Conservation (phyloP, 179 eudicot species). For the Heliamphora pulchella region DNA sequence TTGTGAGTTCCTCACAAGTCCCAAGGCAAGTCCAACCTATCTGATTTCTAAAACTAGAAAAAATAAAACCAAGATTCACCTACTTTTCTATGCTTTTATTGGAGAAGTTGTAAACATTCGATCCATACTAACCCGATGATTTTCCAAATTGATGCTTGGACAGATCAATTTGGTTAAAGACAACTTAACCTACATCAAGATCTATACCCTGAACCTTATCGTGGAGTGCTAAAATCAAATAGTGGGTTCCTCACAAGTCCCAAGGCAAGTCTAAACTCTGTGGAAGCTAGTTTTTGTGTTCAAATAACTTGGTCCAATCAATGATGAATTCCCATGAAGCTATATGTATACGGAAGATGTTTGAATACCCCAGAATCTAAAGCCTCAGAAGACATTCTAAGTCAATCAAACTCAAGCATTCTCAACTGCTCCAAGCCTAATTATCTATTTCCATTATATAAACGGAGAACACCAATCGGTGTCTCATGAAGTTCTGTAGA, state of each 20-base stretch:
- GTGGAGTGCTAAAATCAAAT: not conserved
- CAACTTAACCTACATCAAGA: not conserved
- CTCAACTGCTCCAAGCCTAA: not conserved
- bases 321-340: not conserved
- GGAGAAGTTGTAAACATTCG: too few relatives aligned
- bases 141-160: not conserved
- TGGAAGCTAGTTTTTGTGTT: too few relatives aligned
- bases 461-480: not conserved
- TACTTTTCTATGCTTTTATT: not conserved
- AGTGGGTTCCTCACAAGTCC: not conserved
- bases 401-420: not conserved
- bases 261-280: too few relatives aligned
- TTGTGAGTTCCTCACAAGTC: too few relatives aligned
- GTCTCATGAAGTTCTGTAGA: too few relatives aligned
- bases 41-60: too few relatives aligned
- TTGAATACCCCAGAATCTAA: not conserved
- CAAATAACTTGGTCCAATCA: not conserved
- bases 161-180: not conserved
- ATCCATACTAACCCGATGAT: not conserved
- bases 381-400: not conserved
- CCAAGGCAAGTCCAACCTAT: too few relatives aligned
- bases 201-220: not conserved
- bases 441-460: too few relatives aligned
- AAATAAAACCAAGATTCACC: not conserved
- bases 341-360: not conserved